Base-by-base conservation (phyloP, 305 asterid species). In the Solanum aculeatissimum region DNA sequence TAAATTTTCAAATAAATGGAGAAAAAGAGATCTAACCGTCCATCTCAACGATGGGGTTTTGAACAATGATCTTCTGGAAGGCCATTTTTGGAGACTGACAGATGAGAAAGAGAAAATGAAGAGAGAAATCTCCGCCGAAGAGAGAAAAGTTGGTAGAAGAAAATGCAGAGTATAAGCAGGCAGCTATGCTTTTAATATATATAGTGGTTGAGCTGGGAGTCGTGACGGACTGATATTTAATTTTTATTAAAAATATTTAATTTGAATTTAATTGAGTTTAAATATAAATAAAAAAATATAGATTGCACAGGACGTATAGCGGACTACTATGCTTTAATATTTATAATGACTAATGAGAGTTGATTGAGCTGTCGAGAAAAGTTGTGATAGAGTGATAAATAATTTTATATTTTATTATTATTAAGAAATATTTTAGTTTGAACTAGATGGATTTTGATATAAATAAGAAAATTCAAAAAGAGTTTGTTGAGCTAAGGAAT, bases 11-110 rank as follows among this genome's bases (percentile, higher is more conserved):
- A 35, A 35, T 35, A 35, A 14, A 65, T 63, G 21, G 0, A 11
- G 40, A 62, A 68, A 53, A 19, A 51, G 85, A 85, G 88, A 89
- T 90, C 98, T 92, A 60, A 94, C 99, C 99, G 85, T 95, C 99
- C 99, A 95, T 95, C 93, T 95, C 99, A 32, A 95, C 99, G 91
- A 95, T 93, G 93, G 99, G 99, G 87, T 92, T 95, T 91, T 92
- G 91, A 77, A 95, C 98, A 91, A 91, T 92, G 93, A 94, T 95
- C 97, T 94, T 94, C 10, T 93, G 89, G 87, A 89, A 86, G 9
- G 91, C 92, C 99, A 95, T 95, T 18, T 11, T 77, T 18, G 63
- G 57, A 77, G 11, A 16, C 10, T 69, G 27, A 55, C 2, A 55
- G 63, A 6, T 55, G 12, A n/a, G 5, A 62, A 10, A 23, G 69